Percentiles rank a stretch among this genome's conserved stretches.
These are phyloP conservation scores for Tuber magnatum DNA, from an alignment of 495 filamentous ascomycete species.

Conservation along the genomic window DNA sequence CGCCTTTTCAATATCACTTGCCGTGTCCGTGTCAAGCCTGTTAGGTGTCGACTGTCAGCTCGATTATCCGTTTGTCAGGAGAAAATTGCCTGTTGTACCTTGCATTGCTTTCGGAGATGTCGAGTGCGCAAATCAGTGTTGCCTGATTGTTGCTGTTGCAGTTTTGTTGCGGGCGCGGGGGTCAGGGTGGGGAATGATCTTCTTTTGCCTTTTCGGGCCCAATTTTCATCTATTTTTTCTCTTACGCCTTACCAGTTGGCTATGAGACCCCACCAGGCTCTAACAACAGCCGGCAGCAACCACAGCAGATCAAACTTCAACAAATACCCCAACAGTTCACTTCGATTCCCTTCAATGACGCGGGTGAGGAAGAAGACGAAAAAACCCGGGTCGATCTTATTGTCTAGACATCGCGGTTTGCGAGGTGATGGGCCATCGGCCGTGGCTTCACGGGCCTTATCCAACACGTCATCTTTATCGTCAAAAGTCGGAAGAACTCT, in stretches of 20 bases:
- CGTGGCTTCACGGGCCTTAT: constrained; percentile 38
- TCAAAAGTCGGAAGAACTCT: constrained; percentile 70
- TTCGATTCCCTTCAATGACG: constrained; percentile 25
- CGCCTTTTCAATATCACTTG: neutral
- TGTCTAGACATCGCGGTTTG: constrained; percentile 33
- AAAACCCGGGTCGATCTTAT: constrained; percentile 36
- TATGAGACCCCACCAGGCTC: neutral
- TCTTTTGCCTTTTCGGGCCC: neutral
- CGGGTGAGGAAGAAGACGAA: constrained; percentile 32
- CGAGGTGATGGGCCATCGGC: constrained; percentile 18
- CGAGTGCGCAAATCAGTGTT: neutral
- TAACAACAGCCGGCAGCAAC: neutral
- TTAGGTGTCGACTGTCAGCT: neutral
- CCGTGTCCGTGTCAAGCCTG: neutral
- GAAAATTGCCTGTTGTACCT: neutral
- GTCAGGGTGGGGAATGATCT: neutral
- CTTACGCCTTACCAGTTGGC: neutral
- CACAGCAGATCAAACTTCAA: constrained; percentile 1
- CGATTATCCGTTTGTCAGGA: neutral
- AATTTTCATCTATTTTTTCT: neutral
- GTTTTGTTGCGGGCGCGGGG: neutral
- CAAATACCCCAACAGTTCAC: neutral
- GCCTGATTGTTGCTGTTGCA: neutral
- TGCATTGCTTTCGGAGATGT: neutral
- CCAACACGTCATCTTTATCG: constrained; percentile 57